Evolutionary conservation across 192 early-diverging fungal genomes (phyloP), one percentile per base, ranked within the genome.

Genomic region (Podochytrium sp.): DNA sequence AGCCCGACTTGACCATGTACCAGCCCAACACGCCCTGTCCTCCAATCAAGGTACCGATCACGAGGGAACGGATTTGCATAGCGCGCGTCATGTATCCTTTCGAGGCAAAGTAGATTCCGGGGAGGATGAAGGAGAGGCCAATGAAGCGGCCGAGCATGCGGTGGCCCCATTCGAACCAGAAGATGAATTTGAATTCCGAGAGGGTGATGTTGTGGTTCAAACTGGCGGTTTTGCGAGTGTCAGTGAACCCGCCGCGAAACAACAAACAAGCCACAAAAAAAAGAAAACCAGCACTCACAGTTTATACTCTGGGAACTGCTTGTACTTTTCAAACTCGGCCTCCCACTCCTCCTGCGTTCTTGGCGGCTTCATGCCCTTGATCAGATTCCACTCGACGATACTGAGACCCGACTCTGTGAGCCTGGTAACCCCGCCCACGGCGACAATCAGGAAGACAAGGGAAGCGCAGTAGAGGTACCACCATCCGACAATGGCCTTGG

Each of bases 91-190:
- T 91, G 77, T 90, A 87, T 2, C 96, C 94, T 43, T 87, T 67
- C 40, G 70, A 75, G 35, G 79, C 89, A 89, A 99, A 98, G 79
- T 90, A 96, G 3, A 90, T 83, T 6, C 91, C 92, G 23, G 97
- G 97, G 3, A 98, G 60, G 72, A 96, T 81, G 65, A 96, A 95
- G 0, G 90, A 84, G 3, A 93, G 80, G 14, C 96, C 96, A 77
- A 99, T 97, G 55, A 92, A 86, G 2, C 96, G 86, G n/a, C 96
- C 97, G 49, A 91, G 83, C 84, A 96, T 97, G 75, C 97, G 90
- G 76, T 99, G 96, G 58, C 91, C 91, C 96, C 97, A 98, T 83
- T 99, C 96, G 90, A 94, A 94, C 81, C 94, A 98, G 80, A 96
- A 99, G 68, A 98, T 99, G 61, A 82, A 89, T 82, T 99, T 98